Base-by-base conservation (phyloP, 2,329 filamentous ascomycete species). In the Paraphaeosphaeria minitans region DNA sequence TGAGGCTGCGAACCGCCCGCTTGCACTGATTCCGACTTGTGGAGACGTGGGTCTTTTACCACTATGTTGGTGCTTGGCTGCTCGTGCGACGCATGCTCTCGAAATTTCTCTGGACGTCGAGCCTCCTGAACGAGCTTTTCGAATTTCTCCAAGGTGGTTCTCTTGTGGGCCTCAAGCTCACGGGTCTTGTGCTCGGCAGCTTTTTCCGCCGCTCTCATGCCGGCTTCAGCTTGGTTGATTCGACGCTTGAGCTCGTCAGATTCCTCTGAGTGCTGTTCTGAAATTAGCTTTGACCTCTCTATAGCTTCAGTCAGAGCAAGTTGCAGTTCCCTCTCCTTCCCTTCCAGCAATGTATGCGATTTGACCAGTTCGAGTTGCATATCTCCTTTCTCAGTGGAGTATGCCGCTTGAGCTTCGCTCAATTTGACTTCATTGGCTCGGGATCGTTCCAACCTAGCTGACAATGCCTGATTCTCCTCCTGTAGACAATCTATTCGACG, bases 141-240 rank as follows among this genome's bases (percentile, higher is more conserved):
- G 31, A 59, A 51, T 46, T 60, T 65, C 4, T 60, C 47, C 5
- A 61, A 49, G 13, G 33, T 43, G 8, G 57, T 35, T 33, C 66
- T 57, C 39, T 60, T 53, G 42, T 70, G 64, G 6, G 39, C 50
- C 8, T 66, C 56, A 7, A 71, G 37, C 35, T 68, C 64, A 9
- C 53, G 51, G 8, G 54, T 43, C n/a, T 61, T 56, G 24, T 66
- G 58, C 21, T 53, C 51, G 31, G 67, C 55, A n/a, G 58, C 47
- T 3, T 59, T 62, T 33, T 71, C 58, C 1, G 57, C 48, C n/a
- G 67, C 61, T 21, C 63, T 64, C 6, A 64, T 51, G 9, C 59
- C 62, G 13, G 24, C 37, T 12, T 66, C 64, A 12, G 61, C 56
- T 21, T 60, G 24, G 6, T 9, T 47, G 8, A 71, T 47, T 2